Evolutionary conservation across 2,329 filamentous ascomycete genomes (phyloP), one percentile per base, ranked within the genome.

Genomic region (Ophiocordyceps camponoti-rufipedis): DNA sequence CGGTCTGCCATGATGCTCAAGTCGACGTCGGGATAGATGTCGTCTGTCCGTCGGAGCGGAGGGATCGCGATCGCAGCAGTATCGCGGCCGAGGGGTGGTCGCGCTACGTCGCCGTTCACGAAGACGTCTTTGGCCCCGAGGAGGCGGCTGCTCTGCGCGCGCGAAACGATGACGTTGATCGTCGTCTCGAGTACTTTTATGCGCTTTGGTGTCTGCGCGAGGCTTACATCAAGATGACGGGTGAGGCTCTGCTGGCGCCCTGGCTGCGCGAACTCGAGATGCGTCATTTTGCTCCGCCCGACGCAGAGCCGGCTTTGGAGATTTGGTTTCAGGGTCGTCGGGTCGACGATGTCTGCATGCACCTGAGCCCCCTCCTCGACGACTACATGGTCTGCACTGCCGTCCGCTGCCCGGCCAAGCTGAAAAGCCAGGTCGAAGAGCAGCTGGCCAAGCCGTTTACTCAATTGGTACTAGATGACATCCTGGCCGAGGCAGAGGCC

Each of bases 151-250:
- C 76, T 50, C 77, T 88, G 10, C 16, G 39, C 12, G 44, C 42
- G n/a, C 10, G 42, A 44, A 47, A 45, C 48, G 42, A 41, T 28
- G 42, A 49, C 29, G 48, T 46, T 16, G 78, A 82, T 48, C 69
- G 64, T 19, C 79, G 78, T 55, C 64, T 88, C 28, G 69, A 81
- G 5, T 69, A 73, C 45, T 89, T 89, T 57, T 89, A 87, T 58
- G 73, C 81, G 1, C 74, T 82, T 48, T 89, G 83, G 80, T 85
- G 80, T 58, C 71, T 85, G 58, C 78, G 85, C 53, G 84, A 89
- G 63, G 79, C 82, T 1, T 88, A 85, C 57, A 78, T 88, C 60
- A 89, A 88, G 71, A 78, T 89, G 65, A 83, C 82, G 29, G 84
- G 84, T 28, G 82, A 88, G 54, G 84, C 82, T 0, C 67, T 89